Evolutionary conservation across 2,329 filamentous ascomycete species (phyloP).

Genomic region (Apiospora koreana): DNA sequence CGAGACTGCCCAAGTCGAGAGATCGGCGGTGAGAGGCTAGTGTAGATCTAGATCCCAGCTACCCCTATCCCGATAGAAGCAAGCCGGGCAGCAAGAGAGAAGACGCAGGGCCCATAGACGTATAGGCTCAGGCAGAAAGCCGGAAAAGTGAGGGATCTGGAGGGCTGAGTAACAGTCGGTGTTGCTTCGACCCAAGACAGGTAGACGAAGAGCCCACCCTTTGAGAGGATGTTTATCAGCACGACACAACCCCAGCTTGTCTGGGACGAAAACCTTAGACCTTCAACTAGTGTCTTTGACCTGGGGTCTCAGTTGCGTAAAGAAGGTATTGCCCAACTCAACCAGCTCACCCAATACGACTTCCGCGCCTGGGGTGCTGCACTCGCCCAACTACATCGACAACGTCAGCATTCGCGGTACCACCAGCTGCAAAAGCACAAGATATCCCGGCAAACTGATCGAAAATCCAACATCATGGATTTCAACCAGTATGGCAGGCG

Average conservation of each 20-base stretch:
- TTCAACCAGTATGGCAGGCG: neutral
- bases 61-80: neutral
- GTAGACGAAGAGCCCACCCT: constrained; percentile 12
- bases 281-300: constrained; percentile 18
- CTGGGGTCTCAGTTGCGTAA: constrained; percentile 26
- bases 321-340: constrained; percentile 14
- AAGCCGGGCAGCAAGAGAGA: constrained; percentile 7
- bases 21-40: constrained; percentile 9
- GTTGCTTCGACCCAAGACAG: constrained; percentile 12
- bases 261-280: constrained; percentile 15
- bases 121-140: neutral
- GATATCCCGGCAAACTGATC: neutral
- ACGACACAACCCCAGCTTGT: constrained; percentile 19
- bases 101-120: neutral
- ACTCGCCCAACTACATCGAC: constrained; percentile 22
- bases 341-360: constrained; percentile 1
- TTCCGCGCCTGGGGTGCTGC: constrained; percentile 14
- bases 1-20: constrained; percentile 10
- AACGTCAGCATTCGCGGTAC: neutral
- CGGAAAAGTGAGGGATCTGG: neutral
- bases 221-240: constrained; percentile 26
- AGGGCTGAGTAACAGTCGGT: neutral
- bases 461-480: neutral
- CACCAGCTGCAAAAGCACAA: constrained; percentile 9
- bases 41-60: neutral